A percentile compares a stretch with the other conserved stretches of the same genome.
Conservation (phyloP, 371 early-diverging fungal genomes). For the Apophysomyces variabilis region DNA sequence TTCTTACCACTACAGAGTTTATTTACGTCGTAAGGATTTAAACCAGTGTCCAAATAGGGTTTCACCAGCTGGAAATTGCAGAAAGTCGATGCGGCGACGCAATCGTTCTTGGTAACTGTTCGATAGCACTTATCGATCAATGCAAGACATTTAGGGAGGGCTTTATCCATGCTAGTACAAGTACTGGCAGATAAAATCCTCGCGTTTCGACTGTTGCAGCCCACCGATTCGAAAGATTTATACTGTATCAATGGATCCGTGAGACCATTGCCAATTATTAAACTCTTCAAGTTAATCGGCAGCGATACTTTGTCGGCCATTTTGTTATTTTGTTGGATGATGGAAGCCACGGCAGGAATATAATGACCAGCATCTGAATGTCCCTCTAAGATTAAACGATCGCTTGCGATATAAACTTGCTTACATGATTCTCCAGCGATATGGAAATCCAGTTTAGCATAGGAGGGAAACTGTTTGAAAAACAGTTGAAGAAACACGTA, state of each 20-base stretch:
- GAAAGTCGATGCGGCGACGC: conserved; percentile 81
- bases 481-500: conserved; percentile 75
- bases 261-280: conserved; percentile 91
- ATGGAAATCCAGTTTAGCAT: conserved; percentile 41
- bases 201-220: conserved; percentile 80
- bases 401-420: background rate
- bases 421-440: conserved; percentile 77
- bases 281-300: conserved; percentile 68
- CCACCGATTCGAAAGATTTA: conserved; percentile 87
- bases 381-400: background rate
- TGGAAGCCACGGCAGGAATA: conserved; percentile 74
- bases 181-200: conserved; percentile 69
- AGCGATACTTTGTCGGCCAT: conserved; percentile 40
- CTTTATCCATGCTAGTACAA: conserved; percentile 71
- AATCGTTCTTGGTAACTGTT: conserved; percentile 68
- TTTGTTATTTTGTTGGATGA: conserved; percentile 67
- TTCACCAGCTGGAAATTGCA: conserved; percentile 75
- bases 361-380: conserved; percentile 70
- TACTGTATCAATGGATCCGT: conserved; percentile 90
- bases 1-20: conserved; percentile 59
- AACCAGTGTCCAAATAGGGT: conserved; percentile 65
- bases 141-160: conserved; percentile 72
- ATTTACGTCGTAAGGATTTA: conserved; percentile 80
- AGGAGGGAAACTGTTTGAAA: conserved; percentile 66
- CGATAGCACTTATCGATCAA: conserved; percentile 87